These are phyloP conservation scores for Eucalyptus globulus DNA, from an alignment of 345 rosid species.

Conservation along the genomic window DNA sequence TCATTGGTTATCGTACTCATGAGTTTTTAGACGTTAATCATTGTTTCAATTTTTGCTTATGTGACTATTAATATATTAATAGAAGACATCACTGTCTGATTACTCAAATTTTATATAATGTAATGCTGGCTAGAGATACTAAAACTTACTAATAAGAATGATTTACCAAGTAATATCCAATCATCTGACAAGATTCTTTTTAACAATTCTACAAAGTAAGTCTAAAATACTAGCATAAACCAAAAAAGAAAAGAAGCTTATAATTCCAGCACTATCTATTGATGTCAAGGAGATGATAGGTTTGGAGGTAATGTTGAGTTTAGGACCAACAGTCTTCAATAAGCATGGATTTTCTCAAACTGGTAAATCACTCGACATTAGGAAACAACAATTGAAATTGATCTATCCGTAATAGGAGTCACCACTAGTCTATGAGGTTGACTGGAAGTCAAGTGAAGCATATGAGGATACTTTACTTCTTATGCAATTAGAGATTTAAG, in stretches of 20 bases:
- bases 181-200: background rate
- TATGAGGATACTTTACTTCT: background rate
- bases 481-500: background rate
- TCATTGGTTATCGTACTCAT: background rate
- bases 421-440: fast-evolving
- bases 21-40: background rate
- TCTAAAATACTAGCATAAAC: background rate
- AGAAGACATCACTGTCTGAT: background rate
- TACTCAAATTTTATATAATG: background rate
- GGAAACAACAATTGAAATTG: background rate
- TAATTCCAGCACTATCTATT: background rate
- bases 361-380: background rate
- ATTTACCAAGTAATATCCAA: background rate
- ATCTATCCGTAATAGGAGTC: background rate
- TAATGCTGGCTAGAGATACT: background rate
- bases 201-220: background rate
- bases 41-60: background rate
- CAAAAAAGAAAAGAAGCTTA: background rate
- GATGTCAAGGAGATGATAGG: background rate
- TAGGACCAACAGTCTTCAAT: background rate
- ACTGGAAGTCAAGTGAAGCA: background rate
- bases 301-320: background rate
- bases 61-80: background rate
- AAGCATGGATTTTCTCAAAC: background rate
- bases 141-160: background rate